Evolutionary conservation across 495 filamentous ascomycete species (phyloP).

Genomic region (Hypomontagnella monticulosa): DNA sequence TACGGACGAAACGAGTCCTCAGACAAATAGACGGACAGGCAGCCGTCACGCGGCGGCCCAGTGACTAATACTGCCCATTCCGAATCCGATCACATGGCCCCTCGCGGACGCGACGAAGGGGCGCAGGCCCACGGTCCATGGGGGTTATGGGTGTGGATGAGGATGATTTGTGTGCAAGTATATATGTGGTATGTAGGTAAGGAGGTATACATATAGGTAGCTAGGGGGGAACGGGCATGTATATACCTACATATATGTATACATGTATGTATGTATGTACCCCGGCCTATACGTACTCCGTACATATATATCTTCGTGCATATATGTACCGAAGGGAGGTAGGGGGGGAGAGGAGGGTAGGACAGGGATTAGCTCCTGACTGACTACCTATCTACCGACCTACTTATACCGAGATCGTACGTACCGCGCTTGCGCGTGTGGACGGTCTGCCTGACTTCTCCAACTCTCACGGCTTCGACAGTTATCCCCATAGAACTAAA

Average conservation of each 20-base stretch:
- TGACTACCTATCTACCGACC: conserved; percentile 7
- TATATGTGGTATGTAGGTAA: conserved; percentile 5
- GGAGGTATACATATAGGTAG: background rate
- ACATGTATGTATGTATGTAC: conserved; percentile 11
- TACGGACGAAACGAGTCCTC: no score
- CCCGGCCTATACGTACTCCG: conserved; percentile 1
- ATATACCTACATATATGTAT: conserved; percentile 8
- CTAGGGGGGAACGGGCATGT: background rate
- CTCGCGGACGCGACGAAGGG: conserved; percentile 34
- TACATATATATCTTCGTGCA: background rate
- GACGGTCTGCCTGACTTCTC: conserved; percentile 4
- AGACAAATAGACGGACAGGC: conserved; percentile 17
- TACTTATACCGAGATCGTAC: conserved; percentile 3
- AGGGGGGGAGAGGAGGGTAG: background rate
- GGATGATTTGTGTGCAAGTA: no score
- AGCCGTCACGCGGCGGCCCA: conserved; percentile 30
- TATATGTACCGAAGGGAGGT: background rate
- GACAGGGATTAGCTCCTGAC: conserved; percentile 10
- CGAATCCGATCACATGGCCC: conserved; percentile 39
- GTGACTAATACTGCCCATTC: conserved; percentile 33
- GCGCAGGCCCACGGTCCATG: conserved; percentile 25
- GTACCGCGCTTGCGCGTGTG: conserved; percentile 1
- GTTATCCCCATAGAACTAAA: background rate
- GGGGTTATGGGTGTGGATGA: conserved; percentile 18
- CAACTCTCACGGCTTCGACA: background rate